Percentiles rank a stretch among this genome's conserved stretches.
These are phyloP conservation scores for Daldinia grandis DNA, from an alignment of 495 filamentous ascomycete species.

Conservation along the genomic window DNA sequence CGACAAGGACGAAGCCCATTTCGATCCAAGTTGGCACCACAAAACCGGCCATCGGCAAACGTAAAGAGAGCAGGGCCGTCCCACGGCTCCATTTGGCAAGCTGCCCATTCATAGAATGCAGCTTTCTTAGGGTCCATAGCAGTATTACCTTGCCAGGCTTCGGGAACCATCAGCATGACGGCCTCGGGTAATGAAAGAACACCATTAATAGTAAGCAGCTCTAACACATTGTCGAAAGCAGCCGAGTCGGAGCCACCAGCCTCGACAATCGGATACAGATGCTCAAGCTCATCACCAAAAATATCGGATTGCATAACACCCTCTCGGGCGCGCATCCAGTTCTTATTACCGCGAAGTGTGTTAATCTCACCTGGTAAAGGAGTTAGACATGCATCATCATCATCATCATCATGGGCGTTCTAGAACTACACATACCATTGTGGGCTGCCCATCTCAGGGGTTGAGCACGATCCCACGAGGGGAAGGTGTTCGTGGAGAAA, in stretches of 20 bases:
- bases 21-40: slow-evolving; percentile 97
- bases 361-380: slow-evolving; percentile 81
- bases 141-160: slow-evolving; percentile 96
- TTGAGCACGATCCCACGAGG: slow-evolving; percentile 98
- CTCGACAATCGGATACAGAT: slow-evolving; percentile 94
- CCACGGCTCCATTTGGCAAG: slow-evolving; percentile 99
- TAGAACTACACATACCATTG: slow-evolving; percentile 71
- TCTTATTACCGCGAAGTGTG: slow-evolving; percentile 98
- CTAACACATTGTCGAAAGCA: slow-evolving; percentile 97
- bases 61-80: slow-evolving; percentile 98
- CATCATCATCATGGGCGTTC: slow-evolving; percentile 6
- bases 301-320: slow-evolving; percentile 93
- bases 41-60: slow-evolving; percentile 97
- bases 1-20: slow-evolving; percentile 97
- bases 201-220: slow-evolving; percentile 94
- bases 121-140: slow-evolving; percentile 95
- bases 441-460: slow-evolving; percentile 97
- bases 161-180: slow-evolving; percentile 98
- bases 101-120: slow-evolving; percentile 99
- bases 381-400: slow-evolving; percentile 47
- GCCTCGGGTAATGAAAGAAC: slow-evolving; percentile 97
- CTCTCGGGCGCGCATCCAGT: slow-evolving; percentile 99
- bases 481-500: slow-evolving; percentile 99
- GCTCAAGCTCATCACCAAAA: slow-evolving; percentile 92
- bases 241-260: slow-evolving; percentile 98